Conservation (phyloP, 2,329 filamentous ascomycete genomes). For the Teratosphaeria pseudoeucalypti region DNA sequence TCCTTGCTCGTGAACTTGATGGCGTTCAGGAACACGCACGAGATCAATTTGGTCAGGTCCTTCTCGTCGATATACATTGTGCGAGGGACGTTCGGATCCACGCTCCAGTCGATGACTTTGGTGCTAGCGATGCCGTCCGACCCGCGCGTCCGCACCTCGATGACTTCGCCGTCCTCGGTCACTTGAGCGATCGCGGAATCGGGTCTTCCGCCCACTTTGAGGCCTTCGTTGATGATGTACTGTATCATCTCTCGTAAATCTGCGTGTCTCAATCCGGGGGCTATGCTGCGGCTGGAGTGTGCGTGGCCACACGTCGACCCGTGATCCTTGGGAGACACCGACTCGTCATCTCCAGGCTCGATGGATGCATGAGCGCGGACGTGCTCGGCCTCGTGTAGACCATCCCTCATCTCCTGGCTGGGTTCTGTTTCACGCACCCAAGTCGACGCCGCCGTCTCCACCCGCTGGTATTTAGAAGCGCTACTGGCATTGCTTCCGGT, state of each 20-base stretch:
- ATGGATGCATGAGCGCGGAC: constrained; percentile 9
- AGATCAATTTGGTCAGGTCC: constrained; percentile 53
- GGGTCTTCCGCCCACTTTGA: constrained; percentile 43
- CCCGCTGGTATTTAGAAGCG: constrained; percentile 12
- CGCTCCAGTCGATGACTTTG: constrained; percentile 41
- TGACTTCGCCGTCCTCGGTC: constrained; percentile 38
- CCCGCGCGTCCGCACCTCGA: constrained; percentile 37
- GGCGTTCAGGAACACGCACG: constrained; percentile 55
- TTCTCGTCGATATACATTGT: constrained; percentile 51
- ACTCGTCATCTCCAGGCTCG: constrained; percentile 3
- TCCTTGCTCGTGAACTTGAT: constrained; percentile 56
- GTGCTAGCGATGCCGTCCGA: constrained; percentile 35
- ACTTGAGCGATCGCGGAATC: constrained; percentile 41
- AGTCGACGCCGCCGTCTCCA: constrained; percentile 9
- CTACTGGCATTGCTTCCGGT: constrained; percentile 16
- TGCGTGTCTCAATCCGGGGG: constrained; percentile 38
- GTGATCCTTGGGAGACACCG: not conserved
- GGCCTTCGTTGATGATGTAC: constrained; percentile 42
- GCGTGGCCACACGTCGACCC: not conserved
- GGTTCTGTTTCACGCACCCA: constrained; percentile 12
- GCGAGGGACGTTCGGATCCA: constrained; percentile 41
- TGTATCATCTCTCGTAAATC: constrained; percentile 40
- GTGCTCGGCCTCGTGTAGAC: constrained; percentile 19
- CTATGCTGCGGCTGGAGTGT: constrained; percentile 25
- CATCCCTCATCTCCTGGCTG: constrained; percentile 17